Percentiles rank a stretch among this genome's conserved stretches.
phyloP scores from a whole-genome alignment of 768 basidiomycete genomes.

The Lentinus brumalis region DNA sequence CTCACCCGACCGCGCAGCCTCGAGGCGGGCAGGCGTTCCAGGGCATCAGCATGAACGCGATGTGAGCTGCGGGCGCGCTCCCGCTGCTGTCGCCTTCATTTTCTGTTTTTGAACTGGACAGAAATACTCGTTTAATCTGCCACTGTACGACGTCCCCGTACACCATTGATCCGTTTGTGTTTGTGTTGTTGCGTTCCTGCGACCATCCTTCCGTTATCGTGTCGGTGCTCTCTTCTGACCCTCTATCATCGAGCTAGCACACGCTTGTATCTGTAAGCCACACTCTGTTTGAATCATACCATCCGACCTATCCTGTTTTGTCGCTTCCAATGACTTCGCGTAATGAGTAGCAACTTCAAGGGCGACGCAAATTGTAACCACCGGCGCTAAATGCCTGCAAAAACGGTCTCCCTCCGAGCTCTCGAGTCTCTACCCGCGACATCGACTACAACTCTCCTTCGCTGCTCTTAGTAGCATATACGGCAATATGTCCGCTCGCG shows the following conservation, averaged over 20 bases:
- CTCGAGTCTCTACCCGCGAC: no score
- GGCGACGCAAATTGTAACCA: no score
- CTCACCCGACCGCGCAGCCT: conserved; percentile 31
- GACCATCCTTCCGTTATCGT: not conserved
- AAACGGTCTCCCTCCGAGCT: no score
- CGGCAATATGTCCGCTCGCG: not conserved
- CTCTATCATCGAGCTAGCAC: conserved; percentile 28
- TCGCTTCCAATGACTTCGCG: no score
- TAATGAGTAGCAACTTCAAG: no score
- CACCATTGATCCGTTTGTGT: not conserved
- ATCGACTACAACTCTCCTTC: no score
- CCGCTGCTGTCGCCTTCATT: not conserved
- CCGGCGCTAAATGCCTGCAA: no score
- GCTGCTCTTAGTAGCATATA: no score
- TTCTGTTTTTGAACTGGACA: conserved; percentile 6
- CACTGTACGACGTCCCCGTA: not conserved
- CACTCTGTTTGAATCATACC: conserved; percentile 27
- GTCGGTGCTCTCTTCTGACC: conserved; percentile 14
- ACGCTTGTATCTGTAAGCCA: conserved; percentile 36
- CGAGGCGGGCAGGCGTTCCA: conserved; percentile 44
- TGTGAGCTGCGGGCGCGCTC: conserved; percentile 32
- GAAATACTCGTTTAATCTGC: not conserved
- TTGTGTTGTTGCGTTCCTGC: not conserved
- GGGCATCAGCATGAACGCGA: conserved; percentile 51
- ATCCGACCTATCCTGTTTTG: not conserved